Percentiles rank a stretch among this genome's conserved stretches.
Conservation (phyloP, 2,329 filamentous ascomycete species). For the Hypoxylon sp. region DNA sequence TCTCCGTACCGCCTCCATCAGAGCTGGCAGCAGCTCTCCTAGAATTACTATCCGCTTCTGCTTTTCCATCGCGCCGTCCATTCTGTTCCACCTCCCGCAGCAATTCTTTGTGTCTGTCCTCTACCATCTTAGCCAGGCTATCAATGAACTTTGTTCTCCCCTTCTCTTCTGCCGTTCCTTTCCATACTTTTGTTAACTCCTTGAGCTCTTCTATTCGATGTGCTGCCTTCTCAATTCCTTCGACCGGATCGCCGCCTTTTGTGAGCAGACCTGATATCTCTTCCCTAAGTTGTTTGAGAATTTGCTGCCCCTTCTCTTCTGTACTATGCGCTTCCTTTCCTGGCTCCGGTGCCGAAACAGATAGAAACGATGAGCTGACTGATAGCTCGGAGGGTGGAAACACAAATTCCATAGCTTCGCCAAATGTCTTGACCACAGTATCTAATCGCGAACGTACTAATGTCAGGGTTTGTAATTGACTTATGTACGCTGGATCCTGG, state of each 20-base stretch:
- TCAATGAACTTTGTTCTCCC: slow-evolving; percentile 86
- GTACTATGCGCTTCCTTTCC: slow-evolving; percentile 73
- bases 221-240: slow-evolving; percentile 80
- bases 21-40: slow-evolving; percentile 54
- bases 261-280: slow-evolving; percentile 79
- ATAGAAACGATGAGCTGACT: slow-evolving; percentile 86
- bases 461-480: slow-evolving; percentile 84
- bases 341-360: slow-evolving; percentile 86
- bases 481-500: slow-evolving; percentile 73
- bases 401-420: slow-evolving; percentile 95
- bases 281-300: slow-evolving; percentile 75
- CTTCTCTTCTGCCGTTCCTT: slow-evolving; percentile 94
- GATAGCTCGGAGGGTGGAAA: slow-evolving; percentile 90
- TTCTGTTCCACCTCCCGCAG: slow-evolving; percentile 65
- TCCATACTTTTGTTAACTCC: slow-evolving; percentile 85
- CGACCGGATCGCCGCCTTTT: slow-evolving; percentile 67
- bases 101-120: slow-evolving; percentile 74
- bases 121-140: slow-evolving; percentile 81
- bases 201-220: slow-evolving; percentile 82
- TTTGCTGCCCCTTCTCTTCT: slow-evolving; percentile 88
- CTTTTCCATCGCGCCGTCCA: slow-evolving; percentile 54
- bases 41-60: slow-evolving; percentile 51
- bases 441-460: slow-evolving; percentile 88
- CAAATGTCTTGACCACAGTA: slow-evolving; percentile 89
- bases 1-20: slow-evolving; percentile 53